Base-by-base conservation (phyloP, 495 filamentous ascomycete species). In the Xylaria telfairii region DNA sequence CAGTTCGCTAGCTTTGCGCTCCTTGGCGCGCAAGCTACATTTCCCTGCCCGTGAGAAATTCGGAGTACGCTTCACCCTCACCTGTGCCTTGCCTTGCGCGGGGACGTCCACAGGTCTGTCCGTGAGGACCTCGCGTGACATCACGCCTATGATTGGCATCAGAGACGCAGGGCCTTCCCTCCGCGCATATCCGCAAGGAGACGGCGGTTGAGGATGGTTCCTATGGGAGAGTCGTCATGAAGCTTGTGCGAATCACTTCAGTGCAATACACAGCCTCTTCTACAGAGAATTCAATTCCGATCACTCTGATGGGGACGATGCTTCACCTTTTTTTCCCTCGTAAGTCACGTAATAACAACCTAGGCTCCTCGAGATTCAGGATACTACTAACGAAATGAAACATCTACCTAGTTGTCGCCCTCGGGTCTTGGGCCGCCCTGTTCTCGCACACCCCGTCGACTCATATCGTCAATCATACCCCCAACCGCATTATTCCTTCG, bases 231-330 rank as follows among this genome's bases (percentile, higher is more conserved):
- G 93, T 88, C 90, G 87, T 92, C 93, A 92, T 92, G 92, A 90
- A 95, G 93, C 93, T 94, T 90, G 92, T 95, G 91, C 90, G 83
- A 87, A 79, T 71, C 92, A 97, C 93, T 96, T 95, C 87, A 98
- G 95, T 97, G 92, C 95, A 95, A 98, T 98, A 94, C 93, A 95
- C 93, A 88, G 95, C 94, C 90, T 97, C 86, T 87, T 85, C 77
- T 81, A 79, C 87, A 90, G 91, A 93, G 90, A 91, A 97, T 96
- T 96, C 94, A 92, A 98, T 97, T 97, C 95, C 92, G 79, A 80
- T 81, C 77, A 81, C 73, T 81, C 79, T 81, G 78, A 73, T 71
- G 79, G 69, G 79, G 79, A 76, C 76, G 79, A 77, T 81, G 79
- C 79, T 80, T 80, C 77, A 77, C 76, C 53, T 37, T 83, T 86